Evolutionary conservation across 345 rosid species (phyloP).

Genomic region (Aquilaria yunnanensis): DNA sequence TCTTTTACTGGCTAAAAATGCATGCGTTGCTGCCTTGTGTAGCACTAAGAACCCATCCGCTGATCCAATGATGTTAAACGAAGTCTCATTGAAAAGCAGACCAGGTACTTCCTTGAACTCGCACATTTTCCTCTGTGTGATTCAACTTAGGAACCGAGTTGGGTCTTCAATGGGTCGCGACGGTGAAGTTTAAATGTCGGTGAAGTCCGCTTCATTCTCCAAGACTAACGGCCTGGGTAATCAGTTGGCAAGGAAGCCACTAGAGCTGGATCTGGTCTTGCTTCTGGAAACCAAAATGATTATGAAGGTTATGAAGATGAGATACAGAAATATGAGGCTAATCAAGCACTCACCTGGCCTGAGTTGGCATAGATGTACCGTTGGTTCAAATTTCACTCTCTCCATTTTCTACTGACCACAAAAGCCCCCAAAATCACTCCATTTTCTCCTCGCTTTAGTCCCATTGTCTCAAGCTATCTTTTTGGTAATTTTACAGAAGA

Average conservation of each 20-base stretch:
- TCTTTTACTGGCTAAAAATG: slow-evolving; percentile 56
- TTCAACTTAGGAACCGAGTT: neutral
- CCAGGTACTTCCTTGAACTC: slow-evolving; percentile 35
- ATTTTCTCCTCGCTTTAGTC: too few relatives aligned
- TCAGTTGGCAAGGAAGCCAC: slow-evolving; percentile 20
- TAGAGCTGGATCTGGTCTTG: slow-evolving; percentile 20
- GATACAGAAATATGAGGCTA: slow-evolving; percentile 29
- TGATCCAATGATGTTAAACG: slow-evolving; percentile 22
- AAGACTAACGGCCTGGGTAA: slow-evolving; percentile 28
- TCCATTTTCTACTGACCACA: slow-evolving; percentile 25
- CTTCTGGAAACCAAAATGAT: slow-evolving; percentile 36
- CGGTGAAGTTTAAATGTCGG: slow-evolving; percentile 7
- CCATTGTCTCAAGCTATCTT: too few relatives aligned
- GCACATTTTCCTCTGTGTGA: slow-evolving; percentile 21
- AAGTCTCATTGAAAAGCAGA: slow-evolving; percentile 36
- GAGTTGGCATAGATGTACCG: slow-evolving; percentile 29
- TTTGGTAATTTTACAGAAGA: too few relatives aligned
- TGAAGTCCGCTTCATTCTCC: slow-evolving; percentile 14
- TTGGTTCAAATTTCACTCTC: slow-evolving; percentile 32
- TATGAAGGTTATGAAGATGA: slow-evolving; percentile 40
- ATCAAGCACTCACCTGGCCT: slow-evolving; percentile 29
- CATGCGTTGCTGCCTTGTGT: slow-evolving; percentile 46
- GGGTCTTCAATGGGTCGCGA: slow-evolving; percentile 5
- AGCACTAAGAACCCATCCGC: slow-evolving; percentile 52
- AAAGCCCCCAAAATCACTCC: neutral